Evolutionary conservation across 2,329 filamentous ascomycete genomes (phyloP), one percentile per base, ranked within the genome.

Genomic region (Fusarium pseudograminearum): DNA sequence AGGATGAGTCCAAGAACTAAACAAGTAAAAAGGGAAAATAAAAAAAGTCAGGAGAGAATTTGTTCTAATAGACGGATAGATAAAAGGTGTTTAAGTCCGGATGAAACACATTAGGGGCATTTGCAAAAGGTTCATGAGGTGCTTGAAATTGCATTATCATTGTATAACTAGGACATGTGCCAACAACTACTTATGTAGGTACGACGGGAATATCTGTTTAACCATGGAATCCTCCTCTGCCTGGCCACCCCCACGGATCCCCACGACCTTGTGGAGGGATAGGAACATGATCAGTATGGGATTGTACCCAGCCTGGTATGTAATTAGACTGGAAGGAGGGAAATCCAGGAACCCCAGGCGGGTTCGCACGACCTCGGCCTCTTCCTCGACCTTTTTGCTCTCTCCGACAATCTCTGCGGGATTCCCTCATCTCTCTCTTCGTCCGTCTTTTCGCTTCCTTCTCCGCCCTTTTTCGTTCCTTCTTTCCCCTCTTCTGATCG

Each of bases 1-100:
- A 88, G 82, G 87, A 88, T 67, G 90, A 91, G 80, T 85, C 72
- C 22, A 78, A 80, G 73, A 63, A 76, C 14, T 47, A 26, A 59
- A 28, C 14, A 24, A 26, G 20, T 24, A 16, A 14, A n/a, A 15
- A 31, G 14, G 4, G 4, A 14, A 10, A n/a, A 44, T 18, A 10
- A 14, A 24, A 44, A 52, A 38, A 22, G 11, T 40, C 26, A 56
- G 30, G 40, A 11, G 26, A 12, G 22, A 45, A 28, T 44, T 16
- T 74, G 67, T 67, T 73, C 55, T 61, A 68, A 65, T 75, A 70
- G 65, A 73, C 50, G 69, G 59, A 73, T 74, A 74, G 73, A 74
- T 26, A 72, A 75, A 65, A 76, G 61, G 45, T 40, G 61, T 53
- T 56, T 51, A 24, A 36, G 47, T 61, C 52, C 20, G 4, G 46